These are phyloP conservation scores for Hypomontagnella monticulosa DNA, from an alignment of 495 filamentous ascomycete species.

Conservation along the genomic window DNA sequence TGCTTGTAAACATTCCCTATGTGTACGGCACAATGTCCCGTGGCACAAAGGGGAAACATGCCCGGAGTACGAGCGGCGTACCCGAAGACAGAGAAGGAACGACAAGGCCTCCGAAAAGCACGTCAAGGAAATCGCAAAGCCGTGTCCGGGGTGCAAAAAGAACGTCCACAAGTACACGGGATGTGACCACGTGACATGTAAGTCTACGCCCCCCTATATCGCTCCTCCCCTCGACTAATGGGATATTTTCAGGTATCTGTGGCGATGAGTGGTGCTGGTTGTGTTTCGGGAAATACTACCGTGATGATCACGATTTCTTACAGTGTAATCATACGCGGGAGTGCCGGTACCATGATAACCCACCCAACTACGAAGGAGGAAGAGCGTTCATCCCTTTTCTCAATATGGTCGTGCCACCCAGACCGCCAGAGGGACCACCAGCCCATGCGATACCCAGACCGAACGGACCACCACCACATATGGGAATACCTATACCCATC, in stretches of 20 bases:
- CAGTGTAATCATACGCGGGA: constrained; percentile 46
- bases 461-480: too few species aligned
- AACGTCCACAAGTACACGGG: constrained; percentile 55
- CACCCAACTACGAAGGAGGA: constrained; percentile 38
- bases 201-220: constrained; percentile 19
- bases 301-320: constrained; percentile 41
- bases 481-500: neutral
- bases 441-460: neutral
- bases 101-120: constrained; percentile 52
- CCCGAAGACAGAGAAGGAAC: constrained; percentile 44
- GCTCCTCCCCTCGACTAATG: neutral
- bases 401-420: neutral
- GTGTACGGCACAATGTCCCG: constrained; percentile 54
- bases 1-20: constrained; percentile 50
- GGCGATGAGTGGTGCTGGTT: constrained; percentile 59
- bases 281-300: constrained; percentile 49
- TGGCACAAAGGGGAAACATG: constrained; percentile 62
- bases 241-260: constrained; percentile 46
- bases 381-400: constrained; percentile 32
- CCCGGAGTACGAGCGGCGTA: constrained; percentile 55
- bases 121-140: constrained; percentile 49
- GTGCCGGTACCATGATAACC: constrained; percentile 45
- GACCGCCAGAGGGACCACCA: neutral
- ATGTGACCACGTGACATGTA: constrained; percentile 61
- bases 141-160: constrained; percentile 58